These are phyloP conservation scores for Leucaena leucocephala DNA, from an alignment of 306 rosid genomes.

Conservation along the genomic window DNA sequence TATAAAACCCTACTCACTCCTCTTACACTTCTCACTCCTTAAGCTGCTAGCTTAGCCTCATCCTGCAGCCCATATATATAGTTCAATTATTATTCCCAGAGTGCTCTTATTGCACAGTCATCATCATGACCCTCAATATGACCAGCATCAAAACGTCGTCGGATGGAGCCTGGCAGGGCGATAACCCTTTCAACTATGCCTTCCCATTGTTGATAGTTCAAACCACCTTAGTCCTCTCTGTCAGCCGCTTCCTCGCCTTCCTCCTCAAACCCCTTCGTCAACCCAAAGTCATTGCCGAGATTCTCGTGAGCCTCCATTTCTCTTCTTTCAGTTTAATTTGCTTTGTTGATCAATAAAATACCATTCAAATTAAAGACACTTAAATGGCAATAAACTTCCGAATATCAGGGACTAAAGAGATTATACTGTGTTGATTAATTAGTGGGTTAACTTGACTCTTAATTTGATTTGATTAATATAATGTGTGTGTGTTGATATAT, in stretches of 20 bases:
- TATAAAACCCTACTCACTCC: background rate
- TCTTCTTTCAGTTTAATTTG: background rate
- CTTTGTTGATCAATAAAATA: no score
- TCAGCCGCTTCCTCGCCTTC: slow-evolving; percentile 63
- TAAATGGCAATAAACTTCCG: no score
- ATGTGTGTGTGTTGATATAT: no score
- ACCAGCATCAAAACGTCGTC: slow-evolving; percentile 63
- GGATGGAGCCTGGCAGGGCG: slow-evolving; percentile 78
- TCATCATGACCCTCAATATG: slow-evolving; percentile 41
- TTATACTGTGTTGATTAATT: no score
- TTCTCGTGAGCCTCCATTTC: slow-evolving; percentile 45
- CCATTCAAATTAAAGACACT: no score
- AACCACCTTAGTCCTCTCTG: slow-evolving; percentile 48
- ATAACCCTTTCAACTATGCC: slow-evolving; percentile 64
- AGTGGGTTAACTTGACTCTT: no score
- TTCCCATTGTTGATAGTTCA: slow-evolving; percentile 77
- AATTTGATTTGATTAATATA: no score
- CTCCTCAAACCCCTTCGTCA: slow-evolving; percentile 79
- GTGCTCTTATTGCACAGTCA: background rate
- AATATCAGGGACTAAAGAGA: background rate
- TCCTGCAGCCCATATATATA: no score
- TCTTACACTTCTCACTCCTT: background rate
- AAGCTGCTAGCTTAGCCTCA: no score
- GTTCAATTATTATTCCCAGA: no score
- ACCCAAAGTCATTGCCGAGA: slow-evolving; percentile 82